Conservation (phyloP, 805 yeast genomes). For the Lipomyces mesembrius region DNA sequence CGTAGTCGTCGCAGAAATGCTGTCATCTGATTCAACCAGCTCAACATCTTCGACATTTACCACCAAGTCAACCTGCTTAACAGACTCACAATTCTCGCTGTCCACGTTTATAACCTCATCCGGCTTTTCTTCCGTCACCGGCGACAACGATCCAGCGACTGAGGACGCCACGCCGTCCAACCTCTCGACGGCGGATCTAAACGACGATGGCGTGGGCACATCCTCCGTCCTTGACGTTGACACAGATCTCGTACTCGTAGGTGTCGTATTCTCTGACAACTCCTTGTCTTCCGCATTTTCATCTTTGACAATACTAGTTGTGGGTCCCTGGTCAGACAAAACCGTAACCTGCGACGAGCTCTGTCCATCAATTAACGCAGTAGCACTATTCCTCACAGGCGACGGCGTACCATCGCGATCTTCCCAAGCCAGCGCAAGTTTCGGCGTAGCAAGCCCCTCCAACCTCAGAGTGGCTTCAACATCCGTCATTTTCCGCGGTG, state of each 20-base stretch:
- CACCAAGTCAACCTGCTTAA: background rate
- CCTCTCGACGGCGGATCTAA: background rate
- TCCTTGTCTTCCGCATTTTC: background rate
- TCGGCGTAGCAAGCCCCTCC: background rate
- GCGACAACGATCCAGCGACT: background rate
- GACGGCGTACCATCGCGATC: background rate
- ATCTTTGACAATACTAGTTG: background rate
- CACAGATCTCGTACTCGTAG: slow-evolving; percentile 1
- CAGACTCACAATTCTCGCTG: background rate
- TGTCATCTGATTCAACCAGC: background rate
- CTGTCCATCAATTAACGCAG: background rate
- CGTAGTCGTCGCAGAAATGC: background rate
- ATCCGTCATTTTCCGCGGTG: background rate
- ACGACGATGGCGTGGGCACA: background rate
- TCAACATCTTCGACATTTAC: background rate
- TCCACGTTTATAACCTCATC: background rate
- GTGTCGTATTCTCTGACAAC: background rate
- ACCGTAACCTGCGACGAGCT: background rate
- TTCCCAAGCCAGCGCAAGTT: background rate
- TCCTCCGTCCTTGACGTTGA: background rate
- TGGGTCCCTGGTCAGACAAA: background rate
- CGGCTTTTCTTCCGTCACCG: background rate
- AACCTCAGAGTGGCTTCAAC: background rate
- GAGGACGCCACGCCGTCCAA: background rate
- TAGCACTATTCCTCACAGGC: background rate